Conservation (phyloP, 306 rosid species). For the Potentilla sterilis region DNA sequence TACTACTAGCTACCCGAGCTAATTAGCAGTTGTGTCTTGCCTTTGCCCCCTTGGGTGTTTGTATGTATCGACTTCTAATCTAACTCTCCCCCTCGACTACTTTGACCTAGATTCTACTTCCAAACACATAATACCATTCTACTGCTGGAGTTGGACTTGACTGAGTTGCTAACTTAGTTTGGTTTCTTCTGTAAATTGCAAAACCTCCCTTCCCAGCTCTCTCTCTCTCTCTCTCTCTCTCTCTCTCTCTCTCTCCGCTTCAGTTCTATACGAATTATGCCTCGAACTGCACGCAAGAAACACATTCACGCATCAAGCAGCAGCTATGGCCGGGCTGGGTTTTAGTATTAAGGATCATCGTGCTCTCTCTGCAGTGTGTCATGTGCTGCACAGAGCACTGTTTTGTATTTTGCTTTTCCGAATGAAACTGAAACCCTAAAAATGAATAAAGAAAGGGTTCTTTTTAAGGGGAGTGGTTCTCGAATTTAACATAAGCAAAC, state of each 20-base stretch:
- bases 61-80: neutral
- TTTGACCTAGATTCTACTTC: neutral
- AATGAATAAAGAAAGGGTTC: slow-evolving; percentile 6
- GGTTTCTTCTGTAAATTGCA: neutral
- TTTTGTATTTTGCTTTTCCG: neutral
- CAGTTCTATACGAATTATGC: neutral
- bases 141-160: slow-evolving; percentile 5
- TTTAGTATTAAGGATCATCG: slow-evolving; percentile 7
- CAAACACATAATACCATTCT: neutral
- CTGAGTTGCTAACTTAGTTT: neutral
- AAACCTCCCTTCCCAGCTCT: neutral
- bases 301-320: slow-evolving; percentile 4
- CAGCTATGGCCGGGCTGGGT: neutral
- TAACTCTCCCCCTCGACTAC: slow-evolving; percentile 10
- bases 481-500: slow-evolving; percentile 1
- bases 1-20: neutral
- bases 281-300: neutral
- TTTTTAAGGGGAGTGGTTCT: neutral
- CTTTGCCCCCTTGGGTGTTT: neutral
- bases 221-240: neutral
- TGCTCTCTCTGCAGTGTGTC: slow-evolving; percentile 3
- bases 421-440: neutral
- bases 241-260: neutral
- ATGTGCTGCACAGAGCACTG: slow-evolving; percentile 1
- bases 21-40: neutral